A percentile compares a stretch with the other conserved stretches of the same genome.
Conservation (phyloP, 2,329 filamentous ascomycete genomes). For the Phoma sp. region DNA sequence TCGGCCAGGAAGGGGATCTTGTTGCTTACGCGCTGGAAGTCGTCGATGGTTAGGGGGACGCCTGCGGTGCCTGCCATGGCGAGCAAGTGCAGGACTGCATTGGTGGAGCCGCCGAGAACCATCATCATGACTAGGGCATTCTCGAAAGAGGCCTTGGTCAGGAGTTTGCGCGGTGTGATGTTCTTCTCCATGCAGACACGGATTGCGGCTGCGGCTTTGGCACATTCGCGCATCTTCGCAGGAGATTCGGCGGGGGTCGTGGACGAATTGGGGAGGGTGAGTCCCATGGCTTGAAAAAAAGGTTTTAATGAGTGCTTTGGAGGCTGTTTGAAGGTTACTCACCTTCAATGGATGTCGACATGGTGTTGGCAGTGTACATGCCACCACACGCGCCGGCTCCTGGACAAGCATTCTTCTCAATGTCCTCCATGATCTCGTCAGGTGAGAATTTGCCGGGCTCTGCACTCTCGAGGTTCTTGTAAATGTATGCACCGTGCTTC, state of each 20-base stretch:
- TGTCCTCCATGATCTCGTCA: constrained; percentile 82
- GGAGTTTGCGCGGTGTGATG: constrained; percentile 78
- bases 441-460: constrained; percentile 71
- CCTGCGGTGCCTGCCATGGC: constrained; percentile 89
- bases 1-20: constrained; percentile 87
- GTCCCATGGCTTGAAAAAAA: constrained; percentile 70
- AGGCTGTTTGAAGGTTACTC: not conserved
- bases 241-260: constrained; percentile 82
- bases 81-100: constrained; percentile 85
- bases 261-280: constrained; percentile 81
- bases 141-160: constrained; percentile 82
- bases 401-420: constrained; percentile 80
- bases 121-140: constrained; percentile 91
- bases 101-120: constrained; percentile 89
- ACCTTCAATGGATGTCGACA: constrained; percentile 83
- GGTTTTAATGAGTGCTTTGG: constrained; percentile 7
- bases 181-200: constrained; percentile 79
- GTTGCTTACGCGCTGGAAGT: constrained; percentile 80
- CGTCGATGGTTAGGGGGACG: constrained; percentile 78
- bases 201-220: constrained; percentile 80
- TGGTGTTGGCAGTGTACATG: constrained; percentile 95
- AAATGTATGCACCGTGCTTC: constrained; percentile 80
- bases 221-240: constrained; percentile 85
- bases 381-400: constrained; percentile 83
- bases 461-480: constrained; percentile 74